Conservation (phyloP, 164 flowering plant species). For the Protea cynaroides region DNA sequence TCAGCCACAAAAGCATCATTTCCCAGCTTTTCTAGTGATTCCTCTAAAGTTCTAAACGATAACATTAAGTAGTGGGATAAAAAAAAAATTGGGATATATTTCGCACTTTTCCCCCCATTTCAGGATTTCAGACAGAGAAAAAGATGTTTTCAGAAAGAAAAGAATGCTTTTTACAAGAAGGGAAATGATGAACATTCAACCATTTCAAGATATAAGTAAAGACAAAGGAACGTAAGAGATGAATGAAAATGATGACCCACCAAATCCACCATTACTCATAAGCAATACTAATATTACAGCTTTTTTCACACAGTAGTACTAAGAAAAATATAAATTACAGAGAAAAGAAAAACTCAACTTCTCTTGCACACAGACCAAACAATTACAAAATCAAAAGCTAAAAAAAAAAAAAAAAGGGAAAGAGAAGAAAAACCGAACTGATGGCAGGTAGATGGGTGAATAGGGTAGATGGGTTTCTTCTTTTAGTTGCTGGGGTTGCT, state of each 20-base stretch:
- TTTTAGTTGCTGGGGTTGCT: slow-evolving; percentile 32
- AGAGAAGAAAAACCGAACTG: neutral
- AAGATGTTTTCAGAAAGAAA: too few relatives aligned
- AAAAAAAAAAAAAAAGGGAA: too few relatives aligned
- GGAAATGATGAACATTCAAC: neutral
- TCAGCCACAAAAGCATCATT: too few relatives aligned
- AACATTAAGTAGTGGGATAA: too few relatives aligned
- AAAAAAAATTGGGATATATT: too few relatives aligned
- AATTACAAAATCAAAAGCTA: neutral
- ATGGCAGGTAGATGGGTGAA: neutral
- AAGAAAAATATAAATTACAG: neutral
- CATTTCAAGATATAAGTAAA: neutral
- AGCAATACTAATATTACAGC: neutral
- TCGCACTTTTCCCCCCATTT: too few relatives aligned
- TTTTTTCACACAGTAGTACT: neutral
- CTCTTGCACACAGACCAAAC: neutral
- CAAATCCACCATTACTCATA: neutral
- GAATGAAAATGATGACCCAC: neutral
- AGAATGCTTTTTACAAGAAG: too few relatives aligned
- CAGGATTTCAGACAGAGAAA: too few relatives aligned
- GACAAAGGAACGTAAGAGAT: neutral
- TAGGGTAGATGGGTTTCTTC: too few relatives aligned
- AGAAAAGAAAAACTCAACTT: neutral
- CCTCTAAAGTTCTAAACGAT: too few relatives aligned
- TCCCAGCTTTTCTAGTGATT: too few relatives aligned